Evolutionary conservation across 805 yeast species (phyloP).

Genomic region (Ogataea paraovalis): DNA sequence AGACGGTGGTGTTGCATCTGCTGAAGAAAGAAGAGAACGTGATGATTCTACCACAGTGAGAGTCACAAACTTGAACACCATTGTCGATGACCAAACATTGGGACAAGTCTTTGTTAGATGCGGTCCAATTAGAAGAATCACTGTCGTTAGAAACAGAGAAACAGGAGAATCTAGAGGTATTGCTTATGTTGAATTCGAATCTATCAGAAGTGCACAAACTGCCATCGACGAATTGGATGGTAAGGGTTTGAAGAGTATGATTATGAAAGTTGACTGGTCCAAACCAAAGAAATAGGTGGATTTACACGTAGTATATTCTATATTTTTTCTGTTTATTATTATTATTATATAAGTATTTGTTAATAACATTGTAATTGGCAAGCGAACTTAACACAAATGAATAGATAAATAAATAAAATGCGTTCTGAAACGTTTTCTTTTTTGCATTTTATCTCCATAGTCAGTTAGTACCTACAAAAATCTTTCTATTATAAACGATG

Average conservation of each 20-base stretch:
- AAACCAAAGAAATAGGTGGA: slow-evolving; percentile 33
- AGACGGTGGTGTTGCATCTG: slow-evolving; percentile 16
- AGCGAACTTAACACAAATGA: too few relatives aligned
- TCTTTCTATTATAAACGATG: slow-evolving; percentile 9
- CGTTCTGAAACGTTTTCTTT: too few relatives aligned
- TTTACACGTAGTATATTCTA: too few relatives aligned
- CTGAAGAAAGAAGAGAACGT: slow-evolving; percentile 41
- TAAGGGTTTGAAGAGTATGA: slow-evolving; percentile 87
- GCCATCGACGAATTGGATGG: slow-evolving; percentile 81
- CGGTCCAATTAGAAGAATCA: slow-evolving; percentile 70
- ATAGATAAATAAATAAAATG: too few relatives aligned
- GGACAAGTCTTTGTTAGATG: slow-evolving; percentile 59
- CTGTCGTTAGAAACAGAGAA: slow-evolving; percentile 83
- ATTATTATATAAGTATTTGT: slow-evolving; percentile 1
- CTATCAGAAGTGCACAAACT: slow-evolving; percentile 63
- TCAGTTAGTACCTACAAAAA: slow-evolving; percentile 2
- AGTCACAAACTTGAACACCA: slow-evolving; percentile 84
- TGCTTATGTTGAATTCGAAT: slow-evolving; percentile 83
- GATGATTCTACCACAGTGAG: slow-evolving; percentile 87
- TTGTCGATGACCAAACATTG: slow-evolving; percentile 77
- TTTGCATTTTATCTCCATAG: too few relatives aligned
- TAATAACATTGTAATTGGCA: neutral
- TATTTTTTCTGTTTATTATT: neutral
- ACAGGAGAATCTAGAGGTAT: slow-evolving; percentile 94
- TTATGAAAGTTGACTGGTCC: slow-evolving; percentile 63